phyloP scores from a whole-genome alignment of 2,329 filamentous ascomycete genomes.

The Rhexocercosporidium sp. region DNA sequence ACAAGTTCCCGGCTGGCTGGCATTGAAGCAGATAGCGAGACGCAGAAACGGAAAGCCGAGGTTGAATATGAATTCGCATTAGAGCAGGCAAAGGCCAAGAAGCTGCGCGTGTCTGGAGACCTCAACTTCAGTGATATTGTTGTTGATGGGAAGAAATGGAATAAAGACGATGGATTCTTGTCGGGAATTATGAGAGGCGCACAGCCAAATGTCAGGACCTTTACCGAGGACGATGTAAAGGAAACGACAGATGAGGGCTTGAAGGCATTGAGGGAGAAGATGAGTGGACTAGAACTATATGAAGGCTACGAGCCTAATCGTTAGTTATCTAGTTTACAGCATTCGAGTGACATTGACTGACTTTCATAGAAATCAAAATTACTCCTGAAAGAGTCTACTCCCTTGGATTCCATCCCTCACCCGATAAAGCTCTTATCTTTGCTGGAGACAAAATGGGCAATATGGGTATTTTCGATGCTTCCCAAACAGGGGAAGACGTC shows the following conservation, averaged over 20 bases:
- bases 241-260: conserved; percentile 79
- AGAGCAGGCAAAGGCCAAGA: conserved; percentile 64
- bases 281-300: conserved; percentile 80
- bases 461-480: conserved; percentile 88
- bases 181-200: conserved; percentile 70
- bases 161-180: conserved; percentile 69
- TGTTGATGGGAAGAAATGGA: conserved; percentile 80
- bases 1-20: conserved; percentile 64
- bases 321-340: conserved; percentile 46
- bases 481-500: conserved; percentile 63
- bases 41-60: conserved; percentile 71
- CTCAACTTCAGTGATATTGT: conserved; percentile 78
- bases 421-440: conserved; percentile 86
- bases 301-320: conserved; percentile 82
- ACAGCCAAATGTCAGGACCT: conserved; percentile 82
- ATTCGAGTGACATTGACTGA: conserved; percentile 1
- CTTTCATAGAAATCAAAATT: conserved; percentile 77
- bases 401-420: conserved; percentile 85
- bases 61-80: conserved; percentile 62
- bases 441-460: conserved; percentile 94
- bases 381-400: conserved; percentile 87
- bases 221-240: conserved; percentile 81
- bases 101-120: conserved; percentile 67
- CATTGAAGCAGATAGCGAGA: conserved; percentile 59
- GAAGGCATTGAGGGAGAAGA: conserved; percentile 73